Evolutionary conservation across 2,329 filamentous ascomycete species (phyloP).

Genomic region (Chalaropsis thielavioides): DNA sequence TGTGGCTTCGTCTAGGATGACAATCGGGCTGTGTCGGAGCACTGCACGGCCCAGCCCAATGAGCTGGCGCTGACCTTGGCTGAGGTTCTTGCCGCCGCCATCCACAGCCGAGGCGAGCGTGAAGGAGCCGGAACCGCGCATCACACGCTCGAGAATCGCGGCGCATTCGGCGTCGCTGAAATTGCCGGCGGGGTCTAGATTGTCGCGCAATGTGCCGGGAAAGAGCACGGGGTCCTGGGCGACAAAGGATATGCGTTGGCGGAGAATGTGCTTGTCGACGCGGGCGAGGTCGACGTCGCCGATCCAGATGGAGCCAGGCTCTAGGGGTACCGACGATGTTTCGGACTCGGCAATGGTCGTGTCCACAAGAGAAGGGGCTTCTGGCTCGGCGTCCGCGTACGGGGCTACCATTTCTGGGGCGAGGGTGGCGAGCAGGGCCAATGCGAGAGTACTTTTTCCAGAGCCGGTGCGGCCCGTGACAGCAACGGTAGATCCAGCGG

Average conservation of each 20-base stretch:
- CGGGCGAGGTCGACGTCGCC: slow-evolving; percentile 38
- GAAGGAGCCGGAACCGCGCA: slow-evolving; percentile 25
- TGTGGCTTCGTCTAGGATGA: slow-evolving; percentile 51
- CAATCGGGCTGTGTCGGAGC: slow-evolving; percentile 43
- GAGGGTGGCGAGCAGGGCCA: slow-evolving; percentile 43
- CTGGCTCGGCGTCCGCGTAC: slow-evolving; percentile 9
- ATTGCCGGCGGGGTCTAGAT: slow-evolving; percentile 54
- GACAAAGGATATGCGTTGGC: slow-evolving; percentile 46
- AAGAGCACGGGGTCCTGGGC: slow-evolving; percentile 51
- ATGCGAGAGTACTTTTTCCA: slow-evolving; percentile 65
- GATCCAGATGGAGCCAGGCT: slow-evolving; percentile 37
- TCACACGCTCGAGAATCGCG: slow-evolving; percentile 41
- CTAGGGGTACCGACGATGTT: slow-evolving; percentile 11
- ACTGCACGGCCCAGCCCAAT: slow-evolving; percentile 47
- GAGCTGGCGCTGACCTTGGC: slow-evolving; percentile 48
- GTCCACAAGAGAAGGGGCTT: not conserved
- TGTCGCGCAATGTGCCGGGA: slow-evolving; percentile 43
- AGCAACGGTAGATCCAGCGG: slow-evolving; percentile 44
- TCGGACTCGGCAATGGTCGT: slow-evolving; percentile 7
- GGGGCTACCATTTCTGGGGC: slow-evolving; percentile 26
- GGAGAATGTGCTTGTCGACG: slow-evolving; percentile 41
- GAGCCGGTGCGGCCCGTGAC: slow-evolving; percentile 75
- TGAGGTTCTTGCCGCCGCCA: slow-evolving; percentile 45
- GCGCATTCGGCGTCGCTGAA: slow-evolving; percentile 38
- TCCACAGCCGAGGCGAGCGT: slow-evolving; percentile 38